Percentiles rank a stretch among this genome's conserved stretches.
These are phyloP conservation scores for Fraxinus anomala DNA, from an alignment of 257 asterid genomes.

Conservation along the genomic window DNA sequence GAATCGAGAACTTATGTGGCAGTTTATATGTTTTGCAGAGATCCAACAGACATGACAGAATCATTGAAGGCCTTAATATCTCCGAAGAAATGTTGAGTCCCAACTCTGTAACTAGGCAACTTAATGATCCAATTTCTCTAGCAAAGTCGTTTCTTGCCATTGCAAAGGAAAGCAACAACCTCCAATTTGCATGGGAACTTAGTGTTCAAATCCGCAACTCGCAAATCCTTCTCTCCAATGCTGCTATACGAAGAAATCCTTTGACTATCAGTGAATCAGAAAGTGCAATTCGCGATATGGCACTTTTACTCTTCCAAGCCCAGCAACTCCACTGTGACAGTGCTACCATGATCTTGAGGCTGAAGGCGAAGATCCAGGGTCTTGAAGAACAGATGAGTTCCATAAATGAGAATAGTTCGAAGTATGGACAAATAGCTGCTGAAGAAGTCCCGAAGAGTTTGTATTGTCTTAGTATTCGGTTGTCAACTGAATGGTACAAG, in stretches of 20 bases:
- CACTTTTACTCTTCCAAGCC: constrained; percentile 49
- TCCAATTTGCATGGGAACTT: too few species aligned
- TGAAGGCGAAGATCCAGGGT: constrained; percentile 50
- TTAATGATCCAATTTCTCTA: too few species aligned
- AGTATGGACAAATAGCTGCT: constrained; percentile 52
- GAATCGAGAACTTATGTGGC: too few species aligned
- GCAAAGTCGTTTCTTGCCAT: too few species aligned
- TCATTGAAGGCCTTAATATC: too few species aligned
- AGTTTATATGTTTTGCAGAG: too few species aligned
- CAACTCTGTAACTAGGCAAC: too few species aligned
- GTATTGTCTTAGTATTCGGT: constrained; percentile 46
- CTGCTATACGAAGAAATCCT: constrained; percentile 47
- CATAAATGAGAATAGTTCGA: constrained; percentile 45
- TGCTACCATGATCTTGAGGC: constrained; percentile 51
- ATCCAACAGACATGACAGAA: too few species aligned
- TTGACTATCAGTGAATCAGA: constrained; percentile 45
- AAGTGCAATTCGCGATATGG: constrained; percentile 44
- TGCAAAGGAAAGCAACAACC: too few species aligned
- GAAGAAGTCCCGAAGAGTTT: constrained; percentile 54
- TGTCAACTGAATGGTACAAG: constrained; percentile 49
- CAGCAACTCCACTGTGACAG: constrained; percentile 50
- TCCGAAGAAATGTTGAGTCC: too few species aligned
- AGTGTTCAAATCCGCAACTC: constrained; percentile 30
- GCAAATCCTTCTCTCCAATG: constrained; percentile 45
- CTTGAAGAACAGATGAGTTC: constrained; percentile 51